These are phyloP conservation scores for Globisporangium parvum DNA, from an alignment of 352 stramenopile genomes.

Conservation along the genomic window DNA sequence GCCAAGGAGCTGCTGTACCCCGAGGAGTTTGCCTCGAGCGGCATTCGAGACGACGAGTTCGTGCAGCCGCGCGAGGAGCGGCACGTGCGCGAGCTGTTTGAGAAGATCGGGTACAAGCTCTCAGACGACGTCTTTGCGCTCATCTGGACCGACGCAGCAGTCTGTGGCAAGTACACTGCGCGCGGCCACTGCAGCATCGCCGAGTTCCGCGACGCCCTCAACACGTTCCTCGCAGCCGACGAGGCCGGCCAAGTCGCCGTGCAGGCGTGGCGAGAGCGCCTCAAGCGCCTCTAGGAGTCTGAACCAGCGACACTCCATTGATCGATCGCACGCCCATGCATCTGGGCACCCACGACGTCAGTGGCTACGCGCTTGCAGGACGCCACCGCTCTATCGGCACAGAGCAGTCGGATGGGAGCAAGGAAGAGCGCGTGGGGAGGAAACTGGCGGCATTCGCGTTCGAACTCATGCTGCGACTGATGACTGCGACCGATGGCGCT, in stretches of 20 bases:
- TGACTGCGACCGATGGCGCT: too few relatives aligned
- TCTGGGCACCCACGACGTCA: too few relatives aligned
- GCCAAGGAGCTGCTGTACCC: conserved; percentile 83
- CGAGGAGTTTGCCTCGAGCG: conserved; percentile 70
- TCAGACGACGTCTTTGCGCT: conserved; percentile 57
- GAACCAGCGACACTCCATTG: too few relatives aligned
- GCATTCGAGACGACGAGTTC: conserved; percentile 85
- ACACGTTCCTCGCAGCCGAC: conserved; percentile 54
- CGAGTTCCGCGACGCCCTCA: conserved; percentile 71
- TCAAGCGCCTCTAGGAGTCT: conserved; percentile 2
- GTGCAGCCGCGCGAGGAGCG: conserved; percentile 43
- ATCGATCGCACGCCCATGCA: too few relatives aligned
- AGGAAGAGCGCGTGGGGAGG: too few relatives aligned
- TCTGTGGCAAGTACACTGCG: conserved; percentile 34
- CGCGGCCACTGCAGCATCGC: conserved; percentile 43
- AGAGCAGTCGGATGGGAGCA: too few relatives aligned
- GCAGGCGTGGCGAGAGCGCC: conserved; percentile 40
- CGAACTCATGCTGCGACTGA: conserved; percentile 3
- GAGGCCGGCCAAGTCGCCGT: conserved; percentile 36
- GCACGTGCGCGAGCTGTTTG: conserved; percentile 63
- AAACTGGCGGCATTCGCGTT: too few relatives aligned
- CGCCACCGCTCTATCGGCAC: too few relatives aligned
- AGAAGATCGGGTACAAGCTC: conserved; percentile 59
- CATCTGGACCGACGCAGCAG: conserved; percentile 59
- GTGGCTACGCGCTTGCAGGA: too few relatives aligned